Base-by-base conservation (phyloP, 768 basidiomycete species). In the Macrolepiota dolichaula region DNA sequence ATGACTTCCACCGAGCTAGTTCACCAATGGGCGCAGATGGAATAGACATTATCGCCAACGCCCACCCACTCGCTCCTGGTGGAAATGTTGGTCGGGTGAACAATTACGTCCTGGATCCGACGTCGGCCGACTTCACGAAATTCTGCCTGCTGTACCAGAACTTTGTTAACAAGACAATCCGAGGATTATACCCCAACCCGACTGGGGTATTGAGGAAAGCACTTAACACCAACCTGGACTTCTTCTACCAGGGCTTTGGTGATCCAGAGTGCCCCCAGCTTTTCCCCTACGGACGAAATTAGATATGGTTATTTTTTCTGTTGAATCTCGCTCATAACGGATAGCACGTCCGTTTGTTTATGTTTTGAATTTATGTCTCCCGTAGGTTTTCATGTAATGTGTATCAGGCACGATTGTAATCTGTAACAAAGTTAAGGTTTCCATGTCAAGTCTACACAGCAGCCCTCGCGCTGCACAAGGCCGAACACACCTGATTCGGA, bases 111-210 rank as follows among this genome's bases (percentile, higher is more conserved):
- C 35, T 27, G 6, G 66, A 65, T 38, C 57, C 63, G 9, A 62
- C 27, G 4, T 61, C 57, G 3, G 66, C 63, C 25, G 50, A 57
- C 29, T 63, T 64, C 50, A 24, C 47, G 17, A 54, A 36, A 11
- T 61, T 36, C 50, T 68, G 66, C 52, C n/a, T 36, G 36, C 24
- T 67, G 17, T 69, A 69, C 53, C 24, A 46, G 19, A 47, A 66
- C 25, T 67, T 64, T 46, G 62, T 65, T 11, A 63, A 66, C 42
- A 27, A 47, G 7, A 66, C 65, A 1, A 50, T 69, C 27, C 54
- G 32, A 11, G 37, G 54, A 6, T 36, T 67, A 38, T 69, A 69
- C 46, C 68, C 68, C n/a, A 67, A 64, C 50, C 68, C 68, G 5
- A 62, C 24, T 29, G 64, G 66, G 7, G 29, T 57, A 2, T 46